phyloP scores from a whole-genome alignment of 2,329 filamentous ascomycete genomes.

The Magnaporthales sp. region DNA sequence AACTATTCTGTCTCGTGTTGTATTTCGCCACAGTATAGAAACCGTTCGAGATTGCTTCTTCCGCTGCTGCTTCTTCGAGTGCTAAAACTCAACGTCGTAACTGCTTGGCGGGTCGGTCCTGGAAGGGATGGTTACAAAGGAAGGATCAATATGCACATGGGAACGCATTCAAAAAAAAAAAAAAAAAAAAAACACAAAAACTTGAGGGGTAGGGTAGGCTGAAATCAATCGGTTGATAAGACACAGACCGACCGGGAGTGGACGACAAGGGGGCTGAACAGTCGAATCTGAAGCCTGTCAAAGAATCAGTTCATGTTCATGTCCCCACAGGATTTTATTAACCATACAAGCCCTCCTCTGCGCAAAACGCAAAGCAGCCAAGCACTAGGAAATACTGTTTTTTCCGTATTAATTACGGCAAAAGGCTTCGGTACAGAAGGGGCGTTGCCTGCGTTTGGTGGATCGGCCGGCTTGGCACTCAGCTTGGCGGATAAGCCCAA shows the following conservation, averaged over 20 bases:
- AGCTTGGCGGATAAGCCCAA: neutral
- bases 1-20: neutral
- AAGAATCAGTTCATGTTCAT: neutral
- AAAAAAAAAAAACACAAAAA: neutral
- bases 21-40: neutral
- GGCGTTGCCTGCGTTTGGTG: neutral
- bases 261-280: too few species aligned
- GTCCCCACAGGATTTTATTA: neutral
- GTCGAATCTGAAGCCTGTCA: neutral
- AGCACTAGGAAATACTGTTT: neutral
- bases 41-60: neutral
- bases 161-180: neutral
- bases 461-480: neutral
- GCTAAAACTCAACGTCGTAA: neutral
- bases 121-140: neutral
- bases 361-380: too few species aligned
- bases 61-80: neutral
- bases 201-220: too few species aligned
- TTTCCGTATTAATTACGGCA: neutral
- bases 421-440: neutral
- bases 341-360: neutral
- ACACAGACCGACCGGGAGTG: too few species aligned
- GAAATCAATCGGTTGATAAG: too few species aligned
- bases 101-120: neutral
- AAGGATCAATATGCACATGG: neutral